These are phyloP conservation scores for Tulasnella sp. DNA, from an alignment of 768 basidiomycete species.

Conservation along the genomic window DNA sequence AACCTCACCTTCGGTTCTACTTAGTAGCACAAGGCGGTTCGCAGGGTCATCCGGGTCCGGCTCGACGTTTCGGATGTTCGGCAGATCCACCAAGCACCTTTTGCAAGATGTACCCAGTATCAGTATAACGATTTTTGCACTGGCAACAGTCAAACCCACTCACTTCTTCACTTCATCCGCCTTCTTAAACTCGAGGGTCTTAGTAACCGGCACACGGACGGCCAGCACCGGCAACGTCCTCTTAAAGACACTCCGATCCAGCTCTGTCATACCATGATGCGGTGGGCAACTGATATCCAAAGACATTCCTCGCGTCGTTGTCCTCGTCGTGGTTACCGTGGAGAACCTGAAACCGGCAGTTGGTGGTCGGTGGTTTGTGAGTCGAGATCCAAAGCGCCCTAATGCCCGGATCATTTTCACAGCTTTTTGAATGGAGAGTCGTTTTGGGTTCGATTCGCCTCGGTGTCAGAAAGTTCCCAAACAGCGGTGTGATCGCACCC, in stretches of 20 bases:
- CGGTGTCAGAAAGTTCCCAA: background rate
- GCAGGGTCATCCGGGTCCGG: slow-evolving; percentile 42
- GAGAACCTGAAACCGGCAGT: background rate
- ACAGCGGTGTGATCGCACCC: background rate
- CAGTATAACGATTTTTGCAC: background rate
- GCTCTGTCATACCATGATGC: slow-evolving; percentile 38
- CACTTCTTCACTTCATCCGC: slow-evolving; percentile 55
- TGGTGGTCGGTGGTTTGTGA: slow-evolving; percentile 8
- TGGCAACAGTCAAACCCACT: background rate
- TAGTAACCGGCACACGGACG: slow-evolving; percentile 50
- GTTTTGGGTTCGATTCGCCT: background rate
- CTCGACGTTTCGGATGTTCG: slow-evolving; percentile 56
- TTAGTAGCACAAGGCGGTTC: slow-evolving; percentile 60
- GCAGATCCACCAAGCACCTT: slow-evolving; percentile 50
- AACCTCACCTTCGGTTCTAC: background rate
- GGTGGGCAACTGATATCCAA: slow-evolving; percentile 38
- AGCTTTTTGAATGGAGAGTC: background rate
- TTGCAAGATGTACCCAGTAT: slow-evolving; percentile 33
- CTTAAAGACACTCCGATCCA: slow-evolving; percentile 60
- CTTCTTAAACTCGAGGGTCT: slow-evolving; percentile 50
- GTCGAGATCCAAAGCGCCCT: background rate
- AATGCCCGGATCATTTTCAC: slow-evolving; percentile 4
- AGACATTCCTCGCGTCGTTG: background rate
- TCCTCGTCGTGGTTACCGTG: background rate
- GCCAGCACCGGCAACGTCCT: slow-evolving; percentile 62